phyloP scores from a whole-genome alignment of 73 alveolate species.

The Tetrahymena malaccensis region DNA sequence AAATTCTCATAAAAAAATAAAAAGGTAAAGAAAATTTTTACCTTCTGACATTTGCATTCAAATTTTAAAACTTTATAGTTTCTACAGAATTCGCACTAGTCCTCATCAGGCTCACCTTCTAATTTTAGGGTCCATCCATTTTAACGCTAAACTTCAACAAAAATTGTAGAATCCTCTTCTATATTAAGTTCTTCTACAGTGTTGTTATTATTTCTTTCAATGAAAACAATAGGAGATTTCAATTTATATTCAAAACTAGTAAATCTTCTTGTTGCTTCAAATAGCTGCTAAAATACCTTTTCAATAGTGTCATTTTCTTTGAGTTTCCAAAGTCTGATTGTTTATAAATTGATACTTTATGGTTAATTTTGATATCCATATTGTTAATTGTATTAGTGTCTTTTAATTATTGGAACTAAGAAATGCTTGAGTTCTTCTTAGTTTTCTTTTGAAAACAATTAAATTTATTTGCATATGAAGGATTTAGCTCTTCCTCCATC shows the following conservation, averaged over 20 bases:
- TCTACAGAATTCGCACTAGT: background rate
- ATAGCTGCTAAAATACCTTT: background rate
- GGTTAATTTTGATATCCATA: background rate
- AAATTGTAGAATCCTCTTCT: background rate
- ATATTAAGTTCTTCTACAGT: background rate
- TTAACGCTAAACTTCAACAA: background rate
- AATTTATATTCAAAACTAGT: background rate
- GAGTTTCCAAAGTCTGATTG: background rate
- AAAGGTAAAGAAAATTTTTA: background rate
- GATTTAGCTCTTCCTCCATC: background rate
- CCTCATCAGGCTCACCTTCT: background rate
- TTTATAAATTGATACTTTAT: background rate
- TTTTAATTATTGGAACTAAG: background rate
- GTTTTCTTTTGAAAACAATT: background rate
- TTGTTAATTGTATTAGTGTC: background rate
- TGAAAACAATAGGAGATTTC: background rate
- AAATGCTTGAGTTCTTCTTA: background rate
- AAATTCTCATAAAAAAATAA: too few relatives aligned
- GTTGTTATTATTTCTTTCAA: background rate
- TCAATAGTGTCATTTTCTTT: background rate
- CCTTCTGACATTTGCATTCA: background rate
- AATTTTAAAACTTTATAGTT: background rate
- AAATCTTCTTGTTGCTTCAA: background rate
- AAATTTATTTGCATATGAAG: background rate
- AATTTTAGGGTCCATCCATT: background rate